Evolutionary conservation across 192 early-diverging fungal species (phyloP), one percentile per base, ranked within the genome.

Genomic region (Mortierella hygrophila): DNA sequence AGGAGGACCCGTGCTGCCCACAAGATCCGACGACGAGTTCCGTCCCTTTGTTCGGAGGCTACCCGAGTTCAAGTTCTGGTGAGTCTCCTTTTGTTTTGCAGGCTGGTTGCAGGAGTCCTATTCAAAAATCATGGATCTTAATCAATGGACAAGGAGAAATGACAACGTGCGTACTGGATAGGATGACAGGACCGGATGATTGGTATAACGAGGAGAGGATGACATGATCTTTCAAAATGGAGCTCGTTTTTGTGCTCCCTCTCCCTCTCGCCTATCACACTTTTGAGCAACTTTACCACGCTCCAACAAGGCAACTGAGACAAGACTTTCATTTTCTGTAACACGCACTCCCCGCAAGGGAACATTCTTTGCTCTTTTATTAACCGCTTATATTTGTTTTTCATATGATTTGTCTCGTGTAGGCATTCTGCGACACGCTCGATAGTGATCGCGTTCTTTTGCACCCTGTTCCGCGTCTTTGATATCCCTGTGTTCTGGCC

Each of bases 41-140:
- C 90, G 95, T 41, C 99, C 99, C 11, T 99, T 99, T 90, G 97
- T 99, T 79, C 92, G 99, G 80, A 88, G 99, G 79, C 88, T 99
- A 76, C 98, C 99, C 32, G 99, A 99, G 88, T 99, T 99, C 90
- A 99, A 99, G 91, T 99, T 99, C 85, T 99, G 99, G 99, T 96
- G 90, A 80, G 89, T 80, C 65, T 75, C 69, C 47, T 74, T 69
- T 11, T 73, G 35, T 16, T 49, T 55, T n/a, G 54, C 18, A 79
- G n/a, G 13, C 15, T 21, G 40, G 40, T 32, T 29, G 6, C 4
- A 13, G 13, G 11, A 9, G 41, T 29, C 38, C 18, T 32, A 13
- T 29, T 35, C 60, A 32, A 9, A 29, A 63, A 65, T 26, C 11
- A 13, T 32, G 29, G 26, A 32, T 26, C 13, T 0, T 26, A 13